Percentiles rank a stretch among this genome's conserved stretches.
Conservation (phyloP, 257 asterid species). For the Dorcoceras hygrometricum region DNA sequence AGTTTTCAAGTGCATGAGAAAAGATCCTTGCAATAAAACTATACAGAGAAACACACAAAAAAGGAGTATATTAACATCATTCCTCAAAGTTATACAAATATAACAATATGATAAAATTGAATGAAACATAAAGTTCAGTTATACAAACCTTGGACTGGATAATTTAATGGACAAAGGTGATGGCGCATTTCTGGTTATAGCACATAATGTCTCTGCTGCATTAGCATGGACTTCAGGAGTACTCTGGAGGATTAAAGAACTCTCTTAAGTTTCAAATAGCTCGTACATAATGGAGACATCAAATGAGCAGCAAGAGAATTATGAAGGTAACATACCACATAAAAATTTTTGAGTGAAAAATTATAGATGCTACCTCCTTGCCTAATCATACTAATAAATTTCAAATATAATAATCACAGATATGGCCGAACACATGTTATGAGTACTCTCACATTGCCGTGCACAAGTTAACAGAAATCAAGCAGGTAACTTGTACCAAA, state of each 20-base stretch:
- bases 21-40: conserved; percentile 89
- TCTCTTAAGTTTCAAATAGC: conserved; percentile 12
- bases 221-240: conserved; percentile 95
- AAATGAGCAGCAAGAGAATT: conserved; percentile 3
- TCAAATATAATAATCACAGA: background rate
- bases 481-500: background rate
- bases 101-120: conserved; percentile 11
- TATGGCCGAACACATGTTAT: background rate
- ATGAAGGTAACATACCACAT: too few relatives aligned
- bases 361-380: background rate
- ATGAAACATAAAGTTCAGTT: conserved; percentile 16
- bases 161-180: conserved; percentile 90
- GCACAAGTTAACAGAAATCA: background rate
- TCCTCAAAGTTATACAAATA: background rate
- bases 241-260: conserved; percentile 49
- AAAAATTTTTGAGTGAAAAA: background rate
- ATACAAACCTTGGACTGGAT: conserved; percentile 79
- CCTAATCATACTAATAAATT: background rate
- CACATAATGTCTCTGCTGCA: conserved; percentile 92
- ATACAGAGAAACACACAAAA: conserved; percentile 28
- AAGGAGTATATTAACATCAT: conserved; percentile 18
- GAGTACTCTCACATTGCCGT: background rate
- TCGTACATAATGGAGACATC: background rate
- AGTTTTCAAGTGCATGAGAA: conserved; percentile 82
- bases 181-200: conserved; percentile 83